Conservation (phyloP, 2,329 filamentous ascomycete genomes). For the Ophiosphaerella herpotricha region DNA sequence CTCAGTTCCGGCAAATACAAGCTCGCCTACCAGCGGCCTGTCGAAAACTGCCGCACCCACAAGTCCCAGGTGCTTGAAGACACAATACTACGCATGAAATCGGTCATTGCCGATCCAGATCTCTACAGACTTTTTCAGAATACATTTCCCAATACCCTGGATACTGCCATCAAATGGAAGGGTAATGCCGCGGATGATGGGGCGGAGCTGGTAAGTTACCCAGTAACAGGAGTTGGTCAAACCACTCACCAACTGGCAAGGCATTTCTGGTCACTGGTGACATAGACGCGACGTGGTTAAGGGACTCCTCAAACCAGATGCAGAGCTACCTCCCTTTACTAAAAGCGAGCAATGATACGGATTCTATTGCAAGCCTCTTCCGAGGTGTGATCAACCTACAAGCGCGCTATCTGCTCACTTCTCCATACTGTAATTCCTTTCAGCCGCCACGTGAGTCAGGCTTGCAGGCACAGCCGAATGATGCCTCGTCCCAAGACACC, state of each 20-base stretch:
- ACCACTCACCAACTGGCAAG: too few relatives aligned
- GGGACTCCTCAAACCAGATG: slow-evolving; percentile 68
- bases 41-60: slow-evolving; percentile 53
- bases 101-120: slow-evolving; percentile 58
- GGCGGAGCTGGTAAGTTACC: slow-evolving; percentile 50
- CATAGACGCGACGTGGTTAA: slow-evolving; percentile 62
- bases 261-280: slow-evolving; percentile 62
- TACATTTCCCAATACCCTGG: slow-evolving; percentile 74
- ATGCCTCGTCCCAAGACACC: slow-evolving; percentile 45
- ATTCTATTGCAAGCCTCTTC: slow-evolving; percentile 69
- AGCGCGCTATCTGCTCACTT: slow-evolving; percentile 67
- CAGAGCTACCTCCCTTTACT: slow-evolving; percentile 70
- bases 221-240: too few relatives aligned
- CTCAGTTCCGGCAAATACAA: slow-evolving; percentile 51
- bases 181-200: slow-evolving; percentile 62
- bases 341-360: slow-evolving; percentile 55
- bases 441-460: slow-evolving; percentile 56
- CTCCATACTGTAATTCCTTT: slow-evolving; percentile 60
- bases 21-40: slow-evolving; percentile 53
- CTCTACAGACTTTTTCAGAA: slow-evolving; percentile 73
- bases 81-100: slow-evolving; percentile 40
- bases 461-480: slow-evolving; percentile 47
- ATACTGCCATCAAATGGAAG: slow-evolving; percentile 73
- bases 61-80: slow-evolving; percentile 51
- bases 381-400: slow-evolving; percentile 75